Base-by-base conservation (phyloP, 257 asterid genomes). In the Nicotiana knightiana region DNA sequence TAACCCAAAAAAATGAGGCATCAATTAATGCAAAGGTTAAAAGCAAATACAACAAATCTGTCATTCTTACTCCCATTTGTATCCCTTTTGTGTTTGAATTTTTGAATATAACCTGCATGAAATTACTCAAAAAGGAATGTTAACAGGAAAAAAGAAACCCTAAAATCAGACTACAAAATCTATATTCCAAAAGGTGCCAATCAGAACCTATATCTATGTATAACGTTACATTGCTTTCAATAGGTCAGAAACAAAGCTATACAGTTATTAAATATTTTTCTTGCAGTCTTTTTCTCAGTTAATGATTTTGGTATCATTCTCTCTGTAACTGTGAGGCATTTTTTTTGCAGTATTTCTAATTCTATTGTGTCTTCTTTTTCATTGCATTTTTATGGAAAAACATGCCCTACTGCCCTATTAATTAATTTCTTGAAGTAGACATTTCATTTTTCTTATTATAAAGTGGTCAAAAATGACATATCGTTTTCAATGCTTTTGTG, bases 281-380 rank as follows among this genome's bases (percentile, higher is more conserved):
- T 64, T 15, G 1, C 3, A 66, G 17, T 39, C 35, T 35, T 35
- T 35, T 35, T 18, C 39, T 70, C 13, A 73, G 63, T 75, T 48
- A 51, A 26, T 51, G 63, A 75, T 51, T 26, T 75, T 75, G 63
- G 79, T 75, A 48, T 75, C 43, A 75, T 73, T 73, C 79, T 51
- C 79, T 75, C 24, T 26, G 79, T 26, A 51, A 39, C 16, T 51
- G 62, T 28, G 32, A 75, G 8, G 62, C 17, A 48, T 24, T 48
- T 73, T 48, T 73, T 0, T 24, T 24, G 43, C 79, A 73, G 63
- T 3, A 73, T 73, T 73, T 75, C 83, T 67, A 28, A 66, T 81
- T 81, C 55, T 54, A 67, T 81, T 32, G 83, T 67, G 26, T 21
- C 77, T 81, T 81, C 83, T 10, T 67, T 81, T 66, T 81, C 83